Evolutionary conservation across 768 basidiomycete species (phyloP), one percentile per base, ranked within the genome.

Genomic region (Mycena rosella): DNA sequence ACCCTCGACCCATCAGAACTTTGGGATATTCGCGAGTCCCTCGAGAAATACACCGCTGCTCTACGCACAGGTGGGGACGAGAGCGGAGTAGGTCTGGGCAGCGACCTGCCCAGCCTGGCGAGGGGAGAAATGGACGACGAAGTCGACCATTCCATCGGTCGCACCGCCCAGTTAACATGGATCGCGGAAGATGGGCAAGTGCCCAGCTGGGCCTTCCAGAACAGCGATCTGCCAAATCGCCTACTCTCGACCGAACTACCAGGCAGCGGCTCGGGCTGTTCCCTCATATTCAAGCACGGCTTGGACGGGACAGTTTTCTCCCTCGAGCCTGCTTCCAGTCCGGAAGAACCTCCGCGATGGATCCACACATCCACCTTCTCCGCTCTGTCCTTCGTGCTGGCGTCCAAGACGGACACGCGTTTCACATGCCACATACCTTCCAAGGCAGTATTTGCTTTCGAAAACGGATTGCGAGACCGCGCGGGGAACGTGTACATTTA

Each of bases 101-200:
- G 80, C 38, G 89, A 90, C 49, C 80, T 96, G 55, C 93, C 96
- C 3, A 93, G 93, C 67, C 86, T 99, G 26, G 88, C 90, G 49
- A 87, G 91, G 71, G 96, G 95, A 58, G 97, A 98, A 80, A 86
- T 94, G 78, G 97, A 99, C 77, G 93, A 95, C 53, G 96, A 97
- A 62, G 90, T 95, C 6, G 96, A 96, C 74, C 81, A 87, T 8
- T 84, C 87, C 5, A 86, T 94, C 7, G 97, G 96, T 2, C 82
- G 89, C 69, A 79, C 79, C 53, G 86, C 86, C 29, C 86, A 84
- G 52, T 74, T 93, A 18, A 93, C 92, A 2, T 94, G 91, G 89
- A 84, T 96, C 14, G 78, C 75, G 18, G 80, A 77, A 38, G 83
- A 87, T 65, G 90, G 89, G 17, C 72, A 78, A 17, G 73, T 77